These are phyloP conservation scores for Biscutella laevigata DNA, from an alignment of 441 rosid species.

Conservation along the genomic window DNA sequence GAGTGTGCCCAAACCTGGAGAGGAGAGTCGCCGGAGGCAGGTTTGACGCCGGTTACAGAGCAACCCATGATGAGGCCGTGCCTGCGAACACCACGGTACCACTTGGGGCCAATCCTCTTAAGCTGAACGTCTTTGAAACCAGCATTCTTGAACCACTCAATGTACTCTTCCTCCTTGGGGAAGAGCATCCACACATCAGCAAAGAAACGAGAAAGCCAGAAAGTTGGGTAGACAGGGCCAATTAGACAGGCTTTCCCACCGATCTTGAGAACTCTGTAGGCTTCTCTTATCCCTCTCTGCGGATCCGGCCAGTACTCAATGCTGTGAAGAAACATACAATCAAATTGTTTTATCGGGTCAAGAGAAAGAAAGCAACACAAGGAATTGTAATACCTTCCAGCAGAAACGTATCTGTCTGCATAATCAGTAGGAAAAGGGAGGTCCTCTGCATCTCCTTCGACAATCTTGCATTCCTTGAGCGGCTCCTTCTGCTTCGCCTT, in stretches of 20 bases:
- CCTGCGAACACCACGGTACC: constrained; percentile 96
- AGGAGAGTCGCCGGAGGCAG: constrained; percentile 89
- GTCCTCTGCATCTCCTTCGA: constrained; percentile 94
- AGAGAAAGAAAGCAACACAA: background rate
- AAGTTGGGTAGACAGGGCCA: constrained; percentile 93
- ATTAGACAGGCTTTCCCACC: constrained; percentile 93
- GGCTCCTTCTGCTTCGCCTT: constrained; percentile 88
- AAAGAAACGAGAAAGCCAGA: constrained; percentile 93
- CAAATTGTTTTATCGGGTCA: too few relatives aligned
- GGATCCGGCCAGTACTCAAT: constrained; percentile 99
- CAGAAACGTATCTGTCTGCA: constrained; percentile 87
- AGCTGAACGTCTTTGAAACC: constrained; percentile 85
- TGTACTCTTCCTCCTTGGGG: constrained; percentile 97
- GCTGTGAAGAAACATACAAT: constrained; percentile 27
- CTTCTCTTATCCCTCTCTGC: constrained; percentile 87
- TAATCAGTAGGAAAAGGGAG: constrained; percentile 80
- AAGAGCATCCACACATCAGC: constrained; percentile 98
- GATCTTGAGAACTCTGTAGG: constrained; percentile 79
- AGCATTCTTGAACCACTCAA: constrained; percentile 85
- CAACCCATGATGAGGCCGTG: constrained; percentile 97
- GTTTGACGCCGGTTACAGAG: constrained; percentile 88
- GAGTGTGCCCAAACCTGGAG: constrained; percentile 62
- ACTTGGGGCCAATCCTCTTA: constrained; percentile 93
- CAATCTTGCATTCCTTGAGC: constrained; percentile 74
- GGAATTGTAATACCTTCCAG: constrained; percentile 54